These are phyloP conservation scores for Phaeotremella fagi DNA, from an alignment of 768 basidiomycete species.

Conservation along the genomic window DNA sequence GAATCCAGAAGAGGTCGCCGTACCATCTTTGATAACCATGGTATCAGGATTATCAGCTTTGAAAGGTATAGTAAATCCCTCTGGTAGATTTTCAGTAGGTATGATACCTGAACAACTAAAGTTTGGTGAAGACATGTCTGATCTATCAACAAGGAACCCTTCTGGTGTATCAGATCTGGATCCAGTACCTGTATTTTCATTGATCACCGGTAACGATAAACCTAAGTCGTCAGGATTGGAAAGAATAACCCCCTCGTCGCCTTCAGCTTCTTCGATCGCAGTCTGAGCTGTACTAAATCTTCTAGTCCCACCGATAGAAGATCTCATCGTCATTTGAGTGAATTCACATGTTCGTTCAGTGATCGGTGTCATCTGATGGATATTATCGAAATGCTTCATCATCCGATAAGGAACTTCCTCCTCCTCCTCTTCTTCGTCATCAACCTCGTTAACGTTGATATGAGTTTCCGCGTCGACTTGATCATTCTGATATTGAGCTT, in stretches of 20 bases:
- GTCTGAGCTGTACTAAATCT: constrained; percentile 25
- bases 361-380: constrained; percentile 83
- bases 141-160: no score
- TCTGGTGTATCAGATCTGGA: not conserved
- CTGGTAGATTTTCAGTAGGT: constrained; percentile 34
- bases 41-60: constrained; percentile 10
- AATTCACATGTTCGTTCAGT: constrained; percentile 90
- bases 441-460: not conserved
- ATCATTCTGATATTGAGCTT: constrained; percentile 5
- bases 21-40: constrained; percentile 25
- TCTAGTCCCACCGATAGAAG: constrained; percentile 45
- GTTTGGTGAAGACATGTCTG: constrained; percentile 7
- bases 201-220: constrained; percentile 31
- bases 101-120: constrained; percentile 21
- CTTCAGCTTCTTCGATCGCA: constrained; percentile 27
- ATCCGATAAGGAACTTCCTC: constrained; percentile 8
- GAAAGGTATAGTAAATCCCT: constrained; percentile 46
- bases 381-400: constrained; percentile 56
- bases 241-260: constrained; percentile 21
- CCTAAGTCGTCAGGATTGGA: constrained; percentile 13
- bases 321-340: constrained; percentile 55
- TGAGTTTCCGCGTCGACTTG: constrained; percentile 57
- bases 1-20: not conserved
- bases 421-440: constrained; percentile 18
- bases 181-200: constrained; percentile 19